Conservation (phyloP, 352 stramenopile genomes). For the Globisporangium yorkense region DNA sequence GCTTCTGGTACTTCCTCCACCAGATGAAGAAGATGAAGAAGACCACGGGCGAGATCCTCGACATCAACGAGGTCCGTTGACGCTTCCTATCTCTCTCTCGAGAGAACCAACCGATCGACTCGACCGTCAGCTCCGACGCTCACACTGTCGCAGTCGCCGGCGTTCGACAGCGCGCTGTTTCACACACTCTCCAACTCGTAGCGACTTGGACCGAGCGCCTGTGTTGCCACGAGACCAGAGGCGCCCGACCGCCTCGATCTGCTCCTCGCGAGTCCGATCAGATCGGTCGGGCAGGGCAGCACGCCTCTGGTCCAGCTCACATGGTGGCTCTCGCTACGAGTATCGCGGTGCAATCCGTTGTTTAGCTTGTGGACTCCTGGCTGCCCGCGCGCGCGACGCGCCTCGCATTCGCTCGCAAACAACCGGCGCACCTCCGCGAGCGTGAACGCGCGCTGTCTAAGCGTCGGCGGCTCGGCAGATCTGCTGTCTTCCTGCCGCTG, state of each 20-base stretch:
- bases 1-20: slow-evolving; percentile 99
- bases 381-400: neutral
- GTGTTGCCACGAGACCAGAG: slow-evolving; percentile 79
- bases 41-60: slow-evolving; percentile 99
- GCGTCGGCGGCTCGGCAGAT: neutral
- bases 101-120: neutral
- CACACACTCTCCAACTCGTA: slow-evolving; percentile 25
- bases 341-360: slow-evolving; percentile 67
- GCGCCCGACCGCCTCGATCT: neutral
- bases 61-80: slow-evolving; percentile 95
- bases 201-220: slow-evolving; percentile 63
- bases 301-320: slow-evolving; percentile 73
- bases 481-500: neutral
- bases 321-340: slow-evolving; percentile 69
- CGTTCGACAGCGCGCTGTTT: neutral
- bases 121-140: neutral
- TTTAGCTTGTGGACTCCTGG: slow-evolving; percentile 39
- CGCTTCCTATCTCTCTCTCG: too few relatives aligned
- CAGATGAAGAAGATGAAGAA: slow-evolving; percentile 99
- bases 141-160: neutral
- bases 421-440: neutral
- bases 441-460: neutral
- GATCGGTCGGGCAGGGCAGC: neutral
- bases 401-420: neutral
- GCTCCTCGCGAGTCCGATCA: neutral